A percentile compares a stretch with the other conserved stretches of the same genome.
Conservation (phyloP, 305 asterid genomes). For the Plantago lanceolata region DNA sequence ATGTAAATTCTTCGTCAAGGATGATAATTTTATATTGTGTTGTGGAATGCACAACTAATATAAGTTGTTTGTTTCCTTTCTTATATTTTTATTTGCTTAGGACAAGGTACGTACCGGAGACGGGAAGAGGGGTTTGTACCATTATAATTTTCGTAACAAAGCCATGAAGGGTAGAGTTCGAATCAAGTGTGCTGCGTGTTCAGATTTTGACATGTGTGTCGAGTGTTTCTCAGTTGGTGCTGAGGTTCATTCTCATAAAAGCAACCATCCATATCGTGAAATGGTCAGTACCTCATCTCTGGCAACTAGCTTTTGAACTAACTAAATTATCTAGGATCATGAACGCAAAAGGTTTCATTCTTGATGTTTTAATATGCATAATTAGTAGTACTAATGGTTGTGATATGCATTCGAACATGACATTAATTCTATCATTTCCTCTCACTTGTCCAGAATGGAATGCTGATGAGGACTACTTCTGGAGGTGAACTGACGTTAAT, state of each 20-base stretch:
- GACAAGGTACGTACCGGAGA: slow-evolving; percentile 54
- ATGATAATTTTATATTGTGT: too few relatives aligned
- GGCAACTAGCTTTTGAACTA: slow-evolving; percentile 4
- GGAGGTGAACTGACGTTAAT: slow-evolving; percentile 44
- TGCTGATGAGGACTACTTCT: slow-evolving; percentile 77
- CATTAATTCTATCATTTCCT: slow-evolving; percentile 59
- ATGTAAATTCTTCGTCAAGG: too few relatives aligned
- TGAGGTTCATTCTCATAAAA: slow-evolving; percentile 73
- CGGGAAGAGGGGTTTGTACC: slow-evolving; percentile 66
- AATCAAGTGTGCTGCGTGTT: slow-evolving; percentile 70
- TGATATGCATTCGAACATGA: slow-evolving; percentile 42
- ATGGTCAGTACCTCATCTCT: slow-evolving; percentile 50
- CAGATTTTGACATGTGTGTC: slow-evolving; percentile 73
- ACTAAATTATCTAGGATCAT: slow-evolving; percentile 4
- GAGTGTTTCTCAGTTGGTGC: slow-evolving; percentile 87
- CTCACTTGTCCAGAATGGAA: slow-evolving; percentile 78
- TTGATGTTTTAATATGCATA: slow-evolving; percentile 4
- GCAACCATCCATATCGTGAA: slow-evolving; percentile 66
- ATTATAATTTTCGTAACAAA: slow-evolving; percentile 75
- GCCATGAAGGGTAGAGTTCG: slow-evolving; percentile 66
- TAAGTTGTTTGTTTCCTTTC: slow-evolving; percentile 17
- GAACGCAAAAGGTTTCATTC: slow-evolving; percentile 9
- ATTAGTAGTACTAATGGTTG: slow-evolving; percentile 23
- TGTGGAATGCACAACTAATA: not conserved
- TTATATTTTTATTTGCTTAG: slow-evolving; percentile 36